A percentile compares a stretch with the other conserved stretches of the same genome.
phyloP scores from a whole-genome alignment of 805 yeast species.

The Yarrowia sp. region DNA sequence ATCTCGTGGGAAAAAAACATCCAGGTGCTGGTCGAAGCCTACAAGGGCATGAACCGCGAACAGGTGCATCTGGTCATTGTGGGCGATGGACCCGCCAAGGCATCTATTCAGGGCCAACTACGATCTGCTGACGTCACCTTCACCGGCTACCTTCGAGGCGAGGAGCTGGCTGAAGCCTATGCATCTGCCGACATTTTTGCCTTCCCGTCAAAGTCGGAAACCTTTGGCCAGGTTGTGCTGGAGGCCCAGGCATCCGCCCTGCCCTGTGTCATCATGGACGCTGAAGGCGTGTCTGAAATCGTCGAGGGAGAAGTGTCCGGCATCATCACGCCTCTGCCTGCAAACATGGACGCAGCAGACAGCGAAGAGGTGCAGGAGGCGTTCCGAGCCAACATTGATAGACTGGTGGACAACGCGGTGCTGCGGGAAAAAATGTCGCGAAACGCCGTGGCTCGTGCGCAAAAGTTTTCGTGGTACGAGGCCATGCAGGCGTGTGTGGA shows the following conservation, averaged over 20 bases:
- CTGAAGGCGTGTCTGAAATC: constrained; percentile 29
- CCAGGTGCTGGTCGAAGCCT: constrained; percentile 27
- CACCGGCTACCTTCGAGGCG: constrained; percentile 29
- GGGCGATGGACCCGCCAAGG: constrained; percentile 29
- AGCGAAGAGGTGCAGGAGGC: constrained; percentile 20
- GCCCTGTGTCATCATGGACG: constrained; percentile 28
- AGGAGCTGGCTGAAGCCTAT: constrained; percentile 28
- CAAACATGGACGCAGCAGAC: constrained; percentile 5
- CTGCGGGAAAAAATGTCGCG: constrained; percentile 23
- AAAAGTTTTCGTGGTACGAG: constrained; percentile 22
- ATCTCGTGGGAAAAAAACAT: constrained; percentile 31
- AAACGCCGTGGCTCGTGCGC: constrained; percentile 17
- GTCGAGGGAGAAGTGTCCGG: constrained; percentile 27
- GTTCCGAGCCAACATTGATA: constrained; percentile 20
- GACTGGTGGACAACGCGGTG: constrained; percentile 17
- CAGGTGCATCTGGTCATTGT: constrained; percentile 28
- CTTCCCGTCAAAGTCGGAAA: constrained; percentile 29
- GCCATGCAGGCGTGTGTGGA: constrained; percentile 27
- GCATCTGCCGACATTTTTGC: constrained; percentile 29
- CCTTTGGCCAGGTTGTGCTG: constrained; percentile 30
- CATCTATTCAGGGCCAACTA: constrained; percentile 25
- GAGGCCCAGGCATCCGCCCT: constrained; percentile 30
- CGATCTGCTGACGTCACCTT: constrained; percentile 26
- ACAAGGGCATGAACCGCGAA: constrained; percentile 26
- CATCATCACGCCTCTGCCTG: constrained; percentile 16